Base-by-base conservation (phyloP, 2,329 filamentous ascomycete genomes). In the Aspergillus tubingensis region DNA sequence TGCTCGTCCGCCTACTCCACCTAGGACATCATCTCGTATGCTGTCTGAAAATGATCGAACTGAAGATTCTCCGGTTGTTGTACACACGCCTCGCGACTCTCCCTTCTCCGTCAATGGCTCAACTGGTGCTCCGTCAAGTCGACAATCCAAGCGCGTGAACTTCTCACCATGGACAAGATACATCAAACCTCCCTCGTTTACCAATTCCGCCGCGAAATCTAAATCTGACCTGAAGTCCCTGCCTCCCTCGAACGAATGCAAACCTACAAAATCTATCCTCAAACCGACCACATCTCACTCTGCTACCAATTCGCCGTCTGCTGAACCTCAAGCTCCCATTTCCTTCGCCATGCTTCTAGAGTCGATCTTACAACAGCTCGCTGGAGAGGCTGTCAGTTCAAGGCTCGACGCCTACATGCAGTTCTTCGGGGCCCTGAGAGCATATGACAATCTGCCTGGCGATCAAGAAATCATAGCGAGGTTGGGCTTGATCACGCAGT, bases 401-500 rank as follows among this genome's bases (percentile, higher is more conserved):
- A 89, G 89, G 66, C 77, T 95, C 32, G 95, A 99, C 77, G 91
- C 93, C 52, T 98, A 99, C 71, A 87, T 88, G 72, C 90, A 90
- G 69, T 81, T 99, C 48, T 86, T 89, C 32, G 85, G 87, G 36
- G 88, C 89, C 3, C 80, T 97, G 67, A 91, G 91, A 73, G 85
- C 89, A 5, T 96, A 94, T 59, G 91, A 93, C 63, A 90, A 91
- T 66, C 79, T 96, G 13, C 92, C 92, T 0, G 89, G 95, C 66
- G 81, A 86, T 38, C 85, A 89, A 58, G 87, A 88, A 10, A 81
- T 96, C 57, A 84, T 87, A 59, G 85, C 86, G 54, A 96, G 95
- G 75, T 89, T 97, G 82, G 83, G 84, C 10, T 78, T 91, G 2
- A 84, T 98, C 60, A 86, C 87, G 66, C 89, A 92, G 61, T 96